Evolutionary conservation across 306 rosid species (phyloP).

Genomic region (Cucurbita pepo): DNA sequence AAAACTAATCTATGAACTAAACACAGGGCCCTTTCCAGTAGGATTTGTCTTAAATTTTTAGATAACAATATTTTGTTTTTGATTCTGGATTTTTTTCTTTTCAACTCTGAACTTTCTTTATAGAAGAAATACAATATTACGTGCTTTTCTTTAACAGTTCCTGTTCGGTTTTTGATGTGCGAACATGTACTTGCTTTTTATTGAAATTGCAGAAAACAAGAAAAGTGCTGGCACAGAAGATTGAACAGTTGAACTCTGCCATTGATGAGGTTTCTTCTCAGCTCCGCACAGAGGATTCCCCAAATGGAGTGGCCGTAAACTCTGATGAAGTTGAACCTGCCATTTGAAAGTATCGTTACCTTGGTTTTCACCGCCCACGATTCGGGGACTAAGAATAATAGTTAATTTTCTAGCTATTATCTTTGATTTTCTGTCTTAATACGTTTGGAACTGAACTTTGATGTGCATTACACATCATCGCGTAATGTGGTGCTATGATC

Average conservation of each 20-base stretch:
- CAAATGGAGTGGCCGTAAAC: conserved; percentile 52
- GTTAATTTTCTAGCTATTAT: conserved; percentile 16
- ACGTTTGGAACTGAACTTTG: neutral
- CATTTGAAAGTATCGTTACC: conserved; percentile 24
- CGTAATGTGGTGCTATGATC: neutral
- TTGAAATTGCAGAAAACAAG: conserved; percentile 57
- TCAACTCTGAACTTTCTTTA: neutral
- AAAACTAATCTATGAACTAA: neutral
- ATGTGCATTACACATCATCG: neutral
- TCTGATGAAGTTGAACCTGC: conserved; percentile 69
- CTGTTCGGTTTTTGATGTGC: conserved; percentile 5
- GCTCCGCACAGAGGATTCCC: conserved; percentile 40
- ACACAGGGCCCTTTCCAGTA: neutral
- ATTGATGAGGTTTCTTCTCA: conserved; percentile 87
- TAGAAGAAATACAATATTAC: neutral
- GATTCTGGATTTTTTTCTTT: neutral
- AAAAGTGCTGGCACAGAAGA: conserved; percentile 63
- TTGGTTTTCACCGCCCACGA: conserved; percentile 1
- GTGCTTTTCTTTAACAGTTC: neutral
- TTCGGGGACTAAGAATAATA: conserved; percentile 21
- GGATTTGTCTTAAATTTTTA: neutral
- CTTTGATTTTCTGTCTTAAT: neutral
- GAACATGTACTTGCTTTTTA: neutral
- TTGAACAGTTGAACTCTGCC: conserved; percentile 74
- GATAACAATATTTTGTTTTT: neutral